Percentiles rank a stretch among this genome's conserved stretches.
phyloP scores from a whole-genome alignment of 306 rosid genomes.

The Sphenostylis stenocarpa region DNA sequence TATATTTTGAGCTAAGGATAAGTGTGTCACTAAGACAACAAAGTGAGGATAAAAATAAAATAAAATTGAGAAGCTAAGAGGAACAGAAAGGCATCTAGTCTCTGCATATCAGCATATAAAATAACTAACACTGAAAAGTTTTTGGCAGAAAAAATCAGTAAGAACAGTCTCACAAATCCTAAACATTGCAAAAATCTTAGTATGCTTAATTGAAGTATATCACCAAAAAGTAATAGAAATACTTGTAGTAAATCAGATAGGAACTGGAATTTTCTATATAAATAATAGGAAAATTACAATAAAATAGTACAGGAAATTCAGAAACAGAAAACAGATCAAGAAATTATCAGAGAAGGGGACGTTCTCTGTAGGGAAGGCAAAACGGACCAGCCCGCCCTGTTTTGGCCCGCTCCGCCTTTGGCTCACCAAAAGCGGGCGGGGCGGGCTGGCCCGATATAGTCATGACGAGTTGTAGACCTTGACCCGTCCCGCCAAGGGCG shows the following conservation, averaged over 20 bases:
- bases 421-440: no score
- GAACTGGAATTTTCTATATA: no score
- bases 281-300: neutral
- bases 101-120: slow-evolving; percentile 4
- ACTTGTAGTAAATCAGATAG: neutral
- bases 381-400: no score
- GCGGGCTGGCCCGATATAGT: no score
- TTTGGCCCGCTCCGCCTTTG: no score
- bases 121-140: neutral
- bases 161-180: neutral
- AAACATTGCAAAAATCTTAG: neutral
- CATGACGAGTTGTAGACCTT: no score
- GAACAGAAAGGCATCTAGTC: slow-evolving; percentile 17
- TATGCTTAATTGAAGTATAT: neutral
- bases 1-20: slow-evolving; percentile 20
- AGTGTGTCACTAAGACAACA: slow-evolving; percentile 15
- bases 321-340: neutral
- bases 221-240: slow-evolving; percentile 5
- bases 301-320: neutral
- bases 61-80: neutral
- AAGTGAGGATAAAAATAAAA: neutral
- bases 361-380: no score
- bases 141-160: neutral
- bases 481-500: no score
- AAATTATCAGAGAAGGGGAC: neutral